Percentiles rank a stretch among this genome's conserved stretches.
phyloP scores from a whole-genome alignment of 805 yeast species.

The Wickerhamiella azyma region DNA sequence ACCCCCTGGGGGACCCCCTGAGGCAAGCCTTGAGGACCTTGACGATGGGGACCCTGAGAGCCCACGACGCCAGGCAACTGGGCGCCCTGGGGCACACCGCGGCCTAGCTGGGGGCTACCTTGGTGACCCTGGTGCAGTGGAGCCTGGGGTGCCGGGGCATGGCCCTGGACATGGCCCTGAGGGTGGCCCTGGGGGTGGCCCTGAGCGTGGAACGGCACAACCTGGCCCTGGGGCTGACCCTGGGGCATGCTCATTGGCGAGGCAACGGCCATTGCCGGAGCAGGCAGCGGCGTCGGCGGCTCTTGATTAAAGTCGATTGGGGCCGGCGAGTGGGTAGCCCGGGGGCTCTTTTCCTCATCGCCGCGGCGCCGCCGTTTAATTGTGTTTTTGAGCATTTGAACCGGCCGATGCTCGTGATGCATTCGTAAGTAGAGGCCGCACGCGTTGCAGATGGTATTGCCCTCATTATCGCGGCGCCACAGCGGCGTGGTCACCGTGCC shows the following conservation, averaged over 20 bases:
- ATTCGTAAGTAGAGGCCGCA: slow-evolving; percentile 64
- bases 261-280: not conserved
- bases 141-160: no score
- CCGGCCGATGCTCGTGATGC: slow-evolving; percentile 68
- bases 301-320: not conserved
- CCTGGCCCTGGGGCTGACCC: no score
- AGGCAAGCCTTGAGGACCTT: not conserved
- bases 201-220: no score
- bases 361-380: slow-evolving; percentile 59
- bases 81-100: not conserved
- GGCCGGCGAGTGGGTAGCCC: not conserved
- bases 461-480: slow-evolving; percentile 73
- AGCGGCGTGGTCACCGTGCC: slow-evolving; percentile 75
- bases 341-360: not conserved
- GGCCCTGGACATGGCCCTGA: no score
- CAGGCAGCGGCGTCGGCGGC: not conserved
- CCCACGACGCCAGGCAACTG: no score
- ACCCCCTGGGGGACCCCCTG: not conserved
- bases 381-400: slow-evolving; percentile 54
- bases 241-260: not conserved
- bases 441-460: slow-evolving; percentile 78
- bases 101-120: not conserved
- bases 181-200: no score
- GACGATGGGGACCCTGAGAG: no score
- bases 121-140: no score